Percentiles rank a stretch among this genome's conserved stretches.
Evolutionary conservation across 768 basidiomycete species (phyloP).

Genomic region (Galerina sulciceps): DNA sequence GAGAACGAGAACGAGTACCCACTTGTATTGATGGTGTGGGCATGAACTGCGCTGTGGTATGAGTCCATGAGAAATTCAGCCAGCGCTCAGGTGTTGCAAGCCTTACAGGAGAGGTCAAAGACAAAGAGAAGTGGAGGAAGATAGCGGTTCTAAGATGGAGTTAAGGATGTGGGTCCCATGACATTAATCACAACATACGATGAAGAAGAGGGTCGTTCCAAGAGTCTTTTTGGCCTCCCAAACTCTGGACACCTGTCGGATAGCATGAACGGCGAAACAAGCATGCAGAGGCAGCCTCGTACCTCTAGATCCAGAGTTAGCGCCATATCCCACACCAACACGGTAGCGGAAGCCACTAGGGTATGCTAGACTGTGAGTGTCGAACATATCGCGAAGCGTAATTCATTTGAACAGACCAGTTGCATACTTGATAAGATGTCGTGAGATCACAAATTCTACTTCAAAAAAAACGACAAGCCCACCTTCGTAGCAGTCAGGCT

Average conservation of each 20-base stretch:
- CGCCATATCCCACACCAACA: slow-evolving; percentile 28
- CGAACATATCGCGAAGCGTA: neutral
- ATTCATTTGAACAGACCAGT: neutral
- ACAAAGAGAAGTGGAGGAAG: slow-evolving; percentile 21
- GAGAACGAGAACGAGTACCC: neutral
- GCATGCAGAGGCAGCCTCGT: neutral
- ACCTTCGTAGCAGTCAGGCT: slow-evolving; percentile 21
- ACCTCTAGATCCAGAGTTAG: slow-evolving; percentile 26
- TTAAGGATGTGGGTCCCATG: neutral
- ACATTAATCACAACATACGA: slow-evolving; percentile 10
- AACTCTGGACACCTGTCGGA: slow-evolving; percentile 18
- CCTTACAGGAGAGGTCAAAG: slow-evolving; percentile 23
- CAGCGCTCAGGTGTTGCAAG: neutral
- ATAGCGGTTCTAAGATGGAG: slow-evolving; percentile 24
- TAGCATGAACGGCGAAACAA: neutral
- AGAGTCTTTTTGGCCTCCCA: slow-evolving; percentile 24
- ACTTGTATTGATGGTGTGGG: slow-evolving; percentile 19
- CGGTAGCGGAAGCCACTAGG: slow-evolving; percentile 25
- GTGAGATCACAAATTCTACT: neutral
- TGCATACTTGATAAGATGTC: slow-evolving; percentile 15
- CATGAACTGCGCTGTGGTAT: slow-evolving; percentile 22
- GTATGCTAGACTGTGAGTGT: neutral
- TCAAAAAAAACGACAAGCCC: neutral
- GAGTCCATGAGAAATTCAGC: neutral
- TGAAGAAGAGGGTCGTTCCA: slow-evolving; percentile 25